Evolutionary conservation across 1,139 yeast species (phyloP), one percentile per base, ranked within the genome.

Genomic region (Taphrina betulina): DNA sequence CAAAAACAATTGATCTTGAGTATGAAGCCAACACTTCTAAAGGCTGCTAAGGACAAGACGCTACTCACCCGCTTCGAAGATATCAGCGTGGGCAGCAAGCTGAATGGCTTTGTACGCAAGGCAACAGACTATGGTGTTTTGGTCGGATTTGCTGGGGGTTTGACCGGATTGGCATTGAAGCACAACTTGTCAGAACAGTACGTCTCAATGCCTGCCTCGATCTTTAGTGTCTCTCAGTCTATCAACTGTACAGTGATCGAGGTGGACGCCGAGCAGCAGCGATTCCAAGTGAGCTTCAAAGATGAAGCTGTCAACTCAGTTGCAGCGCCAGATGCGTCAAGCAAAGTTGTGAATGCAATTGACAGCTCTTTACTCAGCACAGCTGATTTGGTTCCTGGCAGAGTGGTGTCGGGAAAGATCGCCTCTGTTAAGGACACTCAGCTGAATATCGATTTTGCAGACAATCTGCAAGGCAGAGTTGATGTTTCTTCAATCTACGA

Each of bases 131-230:
- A 63, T 23, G 97, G 97, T 62, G 75, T 88, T 26, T 90, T 92
- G 68, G 85, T 92, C 58, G 79, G 85, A 0, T 92, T 92, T 70
- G 89, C 83, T 60, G 85, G 85, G 62, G 80, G 78, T 56, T 78
- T 90, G 63, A 85, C 89, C 29, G 97, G 96, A 46, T 76, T 92
- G 63, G 85, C 88, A 2, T 78, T 86, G 62, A 88, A 92, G 58
- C 56, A 51, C 35, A 44, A 58, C 37, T 26, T 90, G 16, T 76
- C 80, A 17, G 79, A 78, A 44, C 74, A 76, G 54, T 75, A 75
- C 37, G 76, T 75, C 43, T 80, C 78, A 26, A 83, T 83, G 63
- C 75, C 86, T 57, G 73, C 77, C 19, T 75, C 78, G 51, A 72
- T 76, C 41, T 88, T 82, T 65, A 73, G 75, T 65, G 65, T 71